These are phyloP conservation scores for Zarea fungicola DNA, from an alignment of 2,329 filamentous ascomycete species.

Conservation along the genomic window DNA sequence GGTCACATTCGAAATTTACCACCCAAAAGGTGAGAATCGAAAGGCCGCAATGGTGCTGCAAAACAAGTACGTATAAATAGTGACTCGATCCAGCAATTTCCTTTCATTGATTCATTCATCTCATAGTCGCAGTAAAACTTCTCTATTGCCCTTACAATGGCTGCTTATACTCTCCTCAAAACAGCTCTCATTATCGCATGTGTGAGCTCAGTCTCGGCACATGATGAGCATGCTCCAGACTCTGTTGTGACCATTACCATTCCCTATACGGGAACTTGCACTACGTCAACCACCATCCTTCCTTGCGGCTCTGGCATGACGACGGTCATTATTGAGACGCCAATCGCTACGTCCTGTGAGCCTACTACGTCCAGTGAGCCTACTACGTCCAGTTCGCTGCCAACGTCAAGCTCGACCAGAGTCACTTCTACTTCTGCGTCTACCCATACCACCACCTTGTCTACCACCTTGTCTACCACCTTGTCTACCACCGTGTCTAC, in stretches of 20 bases:
- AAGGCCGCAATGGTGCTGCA: neutral
- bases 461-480: neutral
- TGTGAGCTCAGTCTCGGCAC: neutral
- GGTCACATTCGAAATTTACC: neutral
- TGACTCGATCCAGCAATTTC: no score
- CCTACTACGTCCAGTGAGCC: neutral
- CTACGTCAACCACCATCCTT: slow-evolving; percentile 1
- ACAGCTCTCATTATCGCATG: neutral
- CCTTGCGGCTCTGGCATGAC: neutral
- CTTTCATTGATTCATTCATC: no score
- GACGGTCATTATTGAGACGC: slow-evolving; percentile 2
- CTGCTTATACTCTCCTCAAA: neutral
- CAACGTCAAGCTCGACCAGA: neutral
- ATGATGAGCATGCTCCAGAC: neutral
- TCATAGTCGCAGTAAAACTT: no score
- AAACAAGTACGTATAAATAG: neutral
- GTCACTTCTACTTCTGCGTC: no score
- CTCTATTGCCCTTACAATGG: no score
- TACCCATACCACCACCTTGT: neutral
- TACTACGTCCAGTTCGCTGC: neutral
- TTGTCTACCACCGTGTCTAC: neutral
- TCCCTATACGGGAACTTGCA: neutral
- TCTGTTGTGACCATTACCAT: slow-evolving; percentile 2
- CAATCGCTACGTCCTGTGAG: neutral
- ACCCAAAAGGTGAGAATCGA: neutral